Percentiles rank a stretch among this genome's conserved stretches.
These are phyloP conservation scores for Coemansia sp. DNA, from an alignment of 192 early-diverging fungal species.

Conservation along the genomic window DNA sequence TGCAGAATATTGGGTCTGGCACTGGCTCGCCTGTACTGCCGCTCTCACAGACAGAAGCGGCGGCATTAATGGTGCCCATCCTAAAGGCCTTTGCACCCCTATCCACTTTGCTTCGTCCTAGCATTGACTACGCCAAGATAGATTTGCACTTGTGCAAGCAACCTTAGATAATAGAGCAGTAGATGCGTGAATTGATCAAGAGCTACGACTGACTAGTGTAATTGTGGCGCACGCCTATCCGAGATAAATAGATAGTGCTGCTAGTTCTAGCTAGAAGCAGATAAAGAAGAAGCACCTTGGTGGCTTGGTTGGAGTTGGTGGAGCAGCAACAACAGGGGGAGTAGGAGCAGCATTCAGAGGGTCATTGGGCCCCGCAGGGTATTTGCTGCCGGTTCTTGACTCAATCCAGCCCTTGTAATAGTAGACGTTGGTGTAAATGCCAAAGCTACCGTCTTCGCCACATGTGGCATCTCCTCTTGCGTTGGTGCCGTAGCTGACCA, in stretches of 20 bases:
- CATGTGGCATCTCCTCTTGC: slow-evolving; percentile 26
- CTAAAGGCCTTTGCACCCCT: slow-evolving; percentile 37
- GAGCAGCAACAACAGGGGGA: slow-evolving; percentile 1
- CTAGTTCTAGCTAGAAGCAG: slow-evolving; percentile 19
- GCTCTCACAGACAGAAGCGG: slow-evolving; percentile 21
- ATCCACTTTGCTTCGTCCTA: background rate
- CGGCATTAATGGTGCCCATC: slow-evolving; percentile 29
- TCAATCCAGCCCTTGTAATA: slow-evolving; percentile 36
- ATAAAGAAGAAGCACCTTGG: slow-evolving; percentile 25
- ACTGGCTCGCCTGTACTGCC: background rate
- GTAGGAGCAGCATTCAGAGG: background rate
- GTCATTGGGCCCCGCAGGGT: slow-evolving; percentile 1
- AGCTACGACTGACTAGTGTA: background rate
- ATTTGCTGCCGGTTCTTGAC: slow-evolving; percentile 15
- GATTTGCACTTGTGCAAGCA: slow-evolving; percentile 39
- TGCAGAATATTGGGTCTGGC: slow-evolving; percentile 1
- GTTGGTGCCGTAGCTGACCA: slow-evolving; percentile 48
- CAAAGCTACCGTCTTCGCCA: slow-evolving; percentile 49
- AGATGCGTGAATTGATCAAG: background rate
- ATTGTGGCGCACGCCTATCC: background rate
- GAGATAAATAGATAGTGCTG: background rate
- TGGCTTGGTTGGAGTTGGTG: background rate
- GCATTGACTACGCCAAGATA: slow-evolving; percentile 30
- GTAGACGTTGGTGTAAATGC: slow-evolving; percentile 40
- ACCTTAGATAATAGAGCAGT: background rate